phyloP scores from a whole-genome alignment of 257 asterid genomes.

The Plantago ovata region DNA sequence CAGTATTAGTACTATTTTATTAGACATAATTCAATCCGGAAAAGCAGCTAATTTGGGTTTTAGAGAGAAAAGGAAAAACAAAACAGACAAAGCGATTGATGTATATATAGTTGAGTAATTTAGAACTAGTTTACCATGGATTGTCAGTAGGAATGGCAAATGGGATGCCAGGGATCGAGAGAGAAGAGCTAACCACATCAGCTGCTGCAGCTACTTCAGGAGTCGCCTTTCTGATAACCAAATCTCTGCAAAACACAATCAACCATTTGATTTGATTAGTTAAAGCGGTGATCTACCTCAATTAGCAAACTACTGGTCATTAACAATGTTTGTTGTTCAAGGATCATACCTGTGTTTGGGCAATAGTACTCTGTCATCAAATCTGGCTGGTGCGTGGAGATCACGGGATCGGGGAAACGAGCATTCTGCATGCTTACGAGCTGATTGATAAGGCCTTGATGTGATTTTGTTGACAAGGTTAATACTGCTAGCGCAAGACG shows the following conservation, averaged over 20 bases:
- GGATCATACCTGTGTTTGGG: background rate
- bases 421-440: background rate
- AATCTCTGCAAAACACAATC: slow-evolving; percentile 2
- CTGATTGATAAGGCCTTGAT: background rate
- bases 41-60: too few species aligned
- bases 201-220: slow-evolving; percentile 11
- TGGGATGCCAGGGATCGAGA: slow-evolving; percentile 1
- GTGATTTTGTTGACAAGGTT: slow-evolving; percentile 3
- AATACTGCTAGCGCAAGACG: background rate
- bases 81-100: background rate
- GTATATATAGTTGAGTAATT: background rate
- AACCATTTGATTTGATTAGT: background rate
- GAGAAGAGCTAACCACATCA: background rate
- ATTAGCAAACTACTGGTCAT: too few species aligned
- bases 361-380: background rate
- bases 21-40: too few species aligned
- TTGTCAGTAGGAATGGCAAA: slow-evolving; percentile 1
- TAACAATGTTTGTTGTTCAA: too few species aligned
- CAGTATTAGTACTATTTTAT: too few species aligned
- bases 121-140: slow-evolving; percentile 14
- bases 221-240: slow-evolving; percentile 9
- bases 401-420: background rate
- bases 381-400: background rate
- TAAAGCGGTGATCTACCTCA: too few species aligned
- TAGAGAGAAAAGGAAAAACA: too few species aligned